Evolutionary conservation across 1,284 basidiomycete genomes (phyloP).

Genomic region (Bjerkandera adusta): DNA sequence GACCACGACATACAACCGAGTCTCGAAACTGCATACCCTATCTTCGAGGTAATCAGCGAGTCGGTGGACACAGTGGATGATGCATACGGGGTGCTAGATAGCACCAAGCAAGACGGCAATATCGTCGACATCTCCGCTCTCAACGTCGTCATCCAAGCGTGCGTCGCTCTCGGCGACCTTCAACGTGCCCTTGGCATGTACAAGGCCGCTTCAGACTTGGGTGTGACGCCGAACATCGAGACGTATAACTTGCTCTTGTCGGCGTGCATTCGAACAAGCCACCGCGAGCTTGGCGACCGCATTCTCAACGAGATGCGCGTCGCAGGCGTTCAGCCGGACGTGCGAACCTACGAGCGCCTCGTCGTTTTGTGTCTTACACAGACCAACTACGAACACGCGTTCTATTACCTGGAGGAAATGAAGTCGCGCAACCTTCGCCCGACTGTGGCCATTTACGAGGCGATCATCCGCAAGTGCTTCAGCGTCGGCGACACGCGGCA

Average conservation of each 20-base stretch:
- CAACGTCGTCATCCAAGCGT: slow-evolving; percentile 67
- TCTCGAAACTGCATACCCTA: slow-evolving; percentile 45
- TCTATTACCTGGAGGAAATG: slow-evolving; percentile 87
- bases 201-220: slow-evolving; percentile 57
- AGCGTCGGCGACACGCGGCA: slow-evolving; percentile 58
- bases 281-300: slow-evolving; percentile 60
- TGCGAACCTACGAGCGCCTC: slow-evolving; percentile 62
- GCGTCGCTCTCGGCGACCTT: slow-evolving; percentile 61
- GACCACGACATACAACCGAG: slow-evolving; percentile 43
- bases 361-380: slow-evolving; percentile 71
- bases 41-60: slow-evolving; percentile 48
- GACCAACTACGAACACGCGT: slow-evolving; percentile 78
- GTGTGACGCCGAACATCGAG: slow-evolving; percentile 53
- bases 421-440: slow-evolving; percentile 63
- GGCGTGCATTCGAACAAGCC: slow-evolving; percentile 55
- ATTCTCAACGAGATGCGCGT: slow-evolving; percentile 62
- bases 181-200: slow-evolving; percentile 79
- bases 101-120: slow-evolving; percentile 51
- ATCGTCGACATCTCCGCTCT: slow-evolving; percentile 56
- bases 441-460: slow-evolving; percentile 53
- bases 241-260: slow-evolving; percentile 72
- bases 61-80: slow-evolving; percentile 59
- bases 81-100: slow-evolving; percentile 64
- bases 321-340: slow-evolving; percentile 50
- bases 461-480: slow-evolving; percentile 61